Evolutionary conservation across 306 rosid genomes (phyloP).

Genomic region (Acmispon strigosus): DNA sequence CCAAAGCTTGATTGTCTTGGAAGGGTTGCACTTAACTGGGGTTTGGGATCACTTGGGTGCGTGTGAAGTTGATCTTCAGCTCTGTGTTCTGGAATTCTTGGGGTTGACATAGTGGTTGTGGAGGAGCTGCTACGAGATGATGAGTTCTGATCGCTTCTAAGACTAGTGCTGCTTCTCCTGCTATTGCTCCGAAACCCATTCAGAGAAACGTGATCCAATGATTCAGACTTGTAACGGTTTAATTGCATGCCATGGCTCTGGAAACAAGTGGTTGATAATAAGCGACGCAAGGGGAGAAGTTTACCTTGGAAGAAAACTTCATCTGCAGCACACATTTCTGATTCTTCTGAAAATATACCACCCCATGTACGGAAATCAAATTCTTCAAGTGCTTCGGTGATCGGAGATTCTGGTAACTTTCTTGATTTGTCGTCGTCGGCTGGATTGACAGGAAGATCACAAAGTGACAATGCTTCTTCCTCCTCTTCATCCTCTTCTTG

Average conservation of each 20-base stretch:
- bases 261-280: constrained; percentile 12
- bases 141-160: constrained; percentile 36
- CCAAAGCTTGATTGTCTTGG: constrained; percentile 32
- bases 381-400: constrained; percentile 34
- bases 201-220: constrained; percentile 25
- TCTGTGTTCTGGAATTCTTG: constrained; percentile 27
- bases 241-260: not conserved
- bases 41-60: constrained; percentile 63
- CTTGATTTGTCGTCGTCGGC: constrained; percentile 18
- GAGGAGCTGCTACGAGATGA: constrained; percentile 32
- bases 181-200: constrained; percentile 25
- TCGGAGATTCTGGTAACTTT: not conserved
- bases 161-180: constrained; percentile 54
- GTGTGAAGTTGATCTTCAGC: constrained; percentile 37
- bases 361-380: constrained; percentile 47
- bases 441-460: constrained; percentile 48
- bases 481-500: constrained; percentile 27
- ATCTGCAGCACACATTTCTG: constrained; percentile 69
- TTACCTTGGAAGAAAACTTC: constrained; percentile 67
- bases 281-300: constrained; percentile 50
- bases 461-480: constrained; percentile 42
- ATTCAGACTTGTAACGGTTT: constrained; percentile 29
- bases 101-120: constrained; percentile 14
- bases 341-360: constrained; percentile 13
- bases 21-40: constrained; percentile 35